Evolutionary conservation across 164 flowering plant species (phyloP).

Genomic region (Akebia trifoliata): DNA sequence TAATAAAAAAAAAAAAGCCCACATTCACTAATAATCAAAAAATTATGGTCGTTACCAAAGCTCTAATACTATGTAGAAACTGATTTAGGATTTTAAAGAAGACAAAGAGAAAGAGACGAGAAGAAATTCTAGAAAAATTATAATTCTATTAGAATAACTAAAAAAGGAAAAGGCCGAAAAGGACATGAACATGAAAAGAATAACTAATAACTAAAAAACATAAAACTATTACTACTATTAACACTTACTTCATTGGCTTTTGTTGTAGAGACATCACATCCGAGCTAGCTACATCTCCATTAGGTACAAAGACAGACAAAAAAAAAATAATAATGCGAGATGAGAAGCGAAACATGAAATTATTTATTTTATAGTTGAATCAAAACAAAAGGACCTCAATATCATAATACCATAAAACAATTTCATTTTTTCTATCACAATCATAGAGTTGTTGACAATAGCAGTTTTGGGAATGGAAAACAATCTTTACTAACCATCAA

Average conservation of each 20-base stretch:
- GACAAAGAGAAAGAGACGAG: no score
- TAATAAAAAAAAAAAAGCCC: neutral
- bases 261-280: slow-evolving; percentile 1
- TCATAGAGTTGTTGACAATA: neutral
- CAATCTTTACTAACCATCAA: slow-evolving; percentile 42
- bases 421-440: neutral
- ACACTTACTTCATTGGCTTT: slow-evolving; percentile 15
- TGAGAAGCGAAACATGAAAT: neutral
- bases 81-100: no score
- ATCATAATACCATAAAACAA: neutral
- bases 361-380: neutral
- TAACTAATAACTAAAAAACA: no score
- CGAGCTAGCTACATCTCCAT: slow-evolving; percentile 11
- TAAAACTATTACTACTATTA: no score
- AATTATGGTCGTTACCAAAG: no score
- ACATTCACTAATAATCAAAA: neutral
- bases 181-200: no score
- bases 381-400: neutral
- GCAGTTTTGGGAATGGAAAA: neutral
- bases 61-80: no score
- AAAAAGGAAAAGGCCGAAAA: no score
- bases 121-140: no score
- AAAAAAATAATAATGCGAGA: neutral
- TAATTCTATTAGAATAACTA: no score
- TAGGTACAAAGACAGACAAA: slow-evolving; percentile 9